phyloP scores from a whole-genome alignment of 2,329 filamentous ascomycete species.

The Colletotrichum sp. region DNA sequence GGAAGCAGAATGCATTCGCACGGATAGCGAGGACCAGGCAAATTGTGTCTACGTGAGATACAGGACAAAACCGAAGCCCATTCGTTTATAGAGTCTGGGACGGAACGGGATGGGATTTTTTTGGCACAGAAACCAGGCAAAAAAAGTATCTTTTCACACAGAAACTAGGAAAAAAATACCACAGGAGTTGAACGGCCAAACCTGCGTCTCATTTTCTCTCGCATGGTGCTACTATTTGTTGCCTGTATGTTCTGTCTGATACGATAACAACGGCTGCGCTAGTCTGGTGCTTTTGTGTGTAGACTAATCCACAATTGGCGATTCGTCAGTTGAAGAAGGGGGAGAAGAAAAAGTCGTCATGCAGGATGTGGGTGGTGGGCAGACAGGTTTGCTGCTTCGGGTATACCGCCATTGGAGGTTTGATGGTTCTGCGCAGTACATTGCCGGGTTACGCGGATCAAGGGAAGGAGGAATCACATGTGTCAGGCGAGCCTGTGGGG shows the following conservation, averaged over 20 bases:
- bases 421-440: neutral
- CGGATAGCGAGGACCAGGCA: neutral
- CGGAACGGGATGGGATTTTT: neutral
- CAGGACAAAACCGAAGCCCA: neutral
- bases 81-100: neutral
- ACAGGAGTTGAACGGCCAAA: neutral
- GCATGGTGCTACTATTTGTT: neutral
- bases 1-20: neutral
- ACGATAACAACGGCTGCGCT: neutral
- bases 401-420: neutral
- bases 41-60: neutral
- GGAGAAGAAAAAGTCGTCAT: neutral
- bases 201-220: neutral
- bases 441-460: slow-evolving; percentile 5
- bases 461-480: neutral
- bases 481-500: neutral
- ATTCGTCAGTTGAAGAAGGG: neutral
- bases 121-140: neutral
- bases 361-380: neutral
- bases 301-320: neutral
- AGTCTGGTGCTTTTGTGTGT: neutral
- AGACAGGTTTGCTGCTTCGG: neutral
- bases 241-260: neutral
- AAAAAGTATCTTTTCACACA: neutral
- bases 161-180: neutral